Base-by-base conservation (phyloP, 805 yeast genomes). In the Jamesozyma lodderae region DNA sequence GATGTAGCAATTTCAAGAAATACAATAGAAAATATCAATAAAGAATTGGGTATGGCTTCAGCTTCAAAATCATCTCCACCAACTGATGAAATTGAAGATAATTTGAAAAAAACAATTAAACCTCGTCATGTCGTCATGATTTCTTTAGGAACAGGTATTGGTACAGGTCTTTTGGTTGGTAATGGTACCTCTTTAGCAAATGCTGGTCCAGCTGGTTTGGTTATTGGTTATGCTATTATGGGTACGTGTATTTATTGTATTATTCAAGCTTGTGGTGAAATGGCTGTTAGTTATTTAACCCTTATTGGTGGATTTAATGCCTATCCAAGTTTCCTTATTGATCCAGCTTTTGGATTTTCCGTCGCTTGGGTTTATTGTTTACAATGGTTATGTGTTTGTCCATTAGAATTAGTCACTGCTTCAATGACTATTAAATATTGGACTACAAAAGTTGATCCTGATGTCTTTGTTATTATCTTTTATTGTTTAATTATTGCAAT, bases 81-180 rank as follows among this genome's bases (percentile, higher is more conserved):
- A 26, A 6, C 31, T 2, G 45, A 39, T 18, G 42, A 39, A 14
- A 29, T 33, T 1, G 41, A 36, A 10, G 45, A 57, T 59, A 67
- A 58, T 35, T 44, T 63, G 41, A 57, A 60, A 33, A 62, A 63
- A 41, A 53, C 61, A 36, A 33, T 53, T 47, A 51, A 55, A 29
- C 51, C 61, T 20, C 55, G 73, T 33, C 87, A 80, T 47, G 73
- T 79, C 43, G 71, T 76, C 43, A 75, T 82, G 76, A 80, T 84
- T 51, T 86, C 94, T 28, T 68, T 85, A 39, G 92, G 92, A 41
- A 87, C 92, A 38, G 80, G 90, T 36, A 79, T 84, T 42, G 95
- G 95, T 53, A 79, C 92, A 5, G 85, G 84, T 50, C 63, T 78
- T 36, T 62, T 72, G 45, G 76, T 76, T 36, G 81, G 80, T 48